Conservation (phyloP, 108 stramenopile species). For the Cylindrotheca closterium region DNA sequence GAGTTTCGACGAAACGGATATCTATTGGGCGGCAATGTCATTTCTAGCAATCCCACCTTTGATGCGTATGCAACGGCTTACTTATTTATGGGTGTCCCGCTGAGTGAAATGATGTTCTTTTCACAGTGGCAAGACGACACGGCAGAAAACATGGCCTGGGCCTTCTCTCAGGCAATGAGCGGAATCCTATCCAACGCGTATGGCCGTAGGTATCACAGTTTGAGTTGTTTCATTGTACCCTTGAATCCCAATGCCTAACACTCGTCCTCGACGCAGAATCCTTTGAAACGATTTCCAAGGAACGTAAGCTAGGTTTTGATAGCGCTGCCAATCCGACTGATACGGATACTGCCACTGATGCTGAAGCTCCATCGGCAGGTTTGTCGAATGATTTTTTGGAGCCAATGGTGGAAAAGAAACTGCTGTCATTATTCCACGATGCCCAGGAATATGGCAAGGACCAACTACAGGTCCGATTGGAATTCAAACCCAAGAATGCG, state of each 20-base stretch:
- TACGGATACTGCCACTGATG: background rate
- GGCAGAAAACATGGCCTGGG: constrained; percentile 26
- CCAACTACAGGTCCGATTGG: constrained; percentile 15
- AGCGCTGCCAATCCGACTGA: background rate
- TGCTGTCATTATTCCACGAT: constrained; percentile 11
- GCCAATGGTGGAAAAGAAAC: constrained; percentile 18
- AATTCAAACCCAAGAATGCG: constrained; percentile 6
- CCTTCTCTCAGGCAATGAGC: constrained; percentile 18
- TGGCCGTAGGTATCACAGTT: constrained; percentile 7
- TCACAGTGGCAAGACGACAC: constrained; percentile 15
- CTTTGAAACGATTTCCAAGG: background rate
- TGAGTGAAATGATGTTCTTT: constrained; percentile 13
- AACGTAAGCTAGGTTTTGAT: background rate
- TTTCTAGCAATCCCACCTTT: constrained; percentile 13
- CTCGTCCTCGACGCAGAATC: background rate
- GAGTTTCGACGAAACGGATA: constrained; percentile 14
- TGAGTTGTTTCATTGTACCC: background rate
- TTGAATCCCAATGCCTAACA: background rate
- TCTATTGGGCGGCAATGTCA: constrained; percentile 24
- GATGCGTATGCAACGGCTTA: constrained; percentile 18
- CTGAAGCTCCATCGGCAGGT: background rate
- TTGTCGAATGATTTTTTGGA: constrained; percentile 1
- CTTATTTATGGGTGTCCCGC: constrained; percentile 21
- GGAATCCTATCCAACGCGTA: constrained; percentile 19
- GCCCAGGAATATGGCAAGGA: constrained; percentile 29